Conservation (phyloP, 176 grass and related monocot genomes). For the Oryza brachyantha region DNA sequence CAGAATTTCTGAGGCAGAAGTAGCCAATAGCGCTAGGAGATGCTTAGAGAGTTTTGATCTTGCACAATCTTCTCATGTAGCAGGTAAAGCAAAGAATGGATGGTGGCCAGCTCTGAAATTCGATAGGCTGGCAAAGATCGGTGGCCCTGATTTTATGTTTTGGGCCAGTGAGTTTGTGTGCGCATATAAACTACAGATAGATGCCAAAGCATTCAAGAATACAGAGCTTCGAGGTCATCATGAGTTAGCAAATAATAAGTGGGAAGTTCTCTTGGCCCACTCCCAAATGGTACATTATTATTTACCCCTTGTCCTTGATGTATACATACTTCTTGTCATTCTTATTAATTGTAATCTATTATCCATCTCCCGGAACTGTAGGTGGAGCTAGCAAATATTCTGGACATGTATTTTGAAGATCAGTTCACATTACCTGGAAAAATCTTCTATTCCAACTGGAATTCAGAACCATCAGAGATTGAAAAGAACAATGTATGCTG, state of each 20-base stretch:
- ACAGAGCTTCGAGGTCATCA: conserved; percentile 59
- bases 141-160: conserved; percentile 44
- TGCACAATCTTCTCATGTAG: conserved; percentile 12
- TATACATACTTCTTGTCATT: not conserved
- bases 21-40: conserved; percentile 50
- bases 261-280: conserved; percentile 83
- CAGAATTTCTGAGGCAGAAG: conserved; percentile 54
- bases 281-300: conserved; percentile 81
- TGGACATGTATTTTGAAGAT: conserved; percentile 98
- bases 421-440: conserved; percentile 70
- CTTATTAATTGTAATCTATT: conserved; percentile 12
- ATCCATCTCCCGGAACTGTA: conserved; percentile 30
- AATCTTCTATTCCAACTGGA: conserved; percentile 49
- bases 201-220: conserved; percentile 45
- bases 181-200: conserved; percentile 73
- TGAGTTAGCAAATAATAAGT: conserved; percentile 59
- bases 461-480: conserved; percentile 49
- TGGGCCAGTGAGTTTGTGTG: conserved; percentile 70
- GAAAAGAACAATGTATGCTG: conserved; percentile 58
- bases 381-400: conserved; percentile 72
- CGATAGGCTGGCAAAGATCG: conserved; percentile 49
- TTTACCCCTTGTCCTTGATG: conserved; percentile 2
- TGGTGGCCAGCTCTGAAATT: conserved; percentile 70
- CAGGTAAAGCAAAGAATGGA: conserved; percentile 24
- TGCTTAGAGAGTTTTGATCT: conserved; percentile 45